phyloP scores from a whole-genome alignment of 2,329 filamentous ascomycete species.

The Nectriaceae sp. region DNA sequence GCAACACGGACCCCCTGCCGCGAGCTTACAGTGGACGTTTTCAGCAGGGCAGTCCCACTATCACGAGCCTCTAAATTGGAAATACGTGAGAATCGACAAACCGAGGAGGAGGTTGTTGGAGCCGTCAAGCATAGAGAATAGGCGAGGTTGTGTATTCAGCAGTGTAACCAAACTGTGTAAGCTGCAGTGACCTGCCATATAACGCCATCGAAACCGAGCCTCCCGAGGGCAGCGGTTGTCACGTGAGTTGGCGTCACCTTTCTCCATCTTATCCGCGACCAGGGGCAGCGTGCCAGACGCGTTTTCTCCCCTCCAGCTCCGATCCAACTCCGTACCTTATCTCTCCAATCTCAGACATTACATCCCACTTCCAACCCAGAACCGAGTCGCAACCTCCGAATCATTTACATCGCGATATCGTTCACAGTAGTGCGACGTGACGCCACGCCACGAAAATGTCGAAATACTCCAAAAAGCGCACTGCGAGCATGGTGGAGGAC shows the following conservation, averaged over 20 bases:
- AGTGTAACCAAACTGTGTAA: too few relatives aligned
- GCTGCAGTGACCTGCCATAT: too few relatives aligned
- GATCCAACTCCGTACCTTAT: constrained; percentile 2
- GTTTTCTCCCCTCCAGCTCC: neutral
- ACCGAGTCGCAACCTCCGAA: neutral
- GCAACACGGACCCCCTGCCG: too few relatives aligned
- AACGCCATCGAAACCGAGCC: too few relatives aligned
- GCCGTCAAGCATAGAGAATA: too few relatives aligned
- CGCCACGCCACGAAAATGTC: constrained; percentile 22
- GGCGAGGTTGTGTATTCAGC: too few relatives aligned
- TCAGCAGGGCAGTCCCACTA: neutral
- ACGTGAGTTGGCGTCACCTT: constrained; percentile 22
- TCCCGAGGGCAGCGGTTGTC: neutral
- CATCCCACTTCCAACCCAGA: neutral
- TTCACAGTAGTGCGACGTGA: constrained; percentile 1
- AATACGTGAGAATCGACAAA: too few relatives aligned
- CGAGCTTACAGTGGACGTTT: neutral
- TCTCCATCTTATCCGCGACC: neutral
- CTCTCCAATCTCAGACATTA: neutral
- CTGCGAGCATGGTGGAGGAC: constrained; percentile 34
- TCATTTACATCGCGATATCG: neutral
- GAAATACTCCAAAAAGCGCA: constrained; percentile 37
- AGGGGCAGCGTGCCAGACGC: constrained; percentile 1
- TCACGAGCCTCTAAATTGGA: neutral
- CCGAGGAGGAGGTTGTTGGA: too few relatives aligned